Base-by-base conservation (phyloP, 345 rosid genomes). In the Heritiera littoralis region DNA sequence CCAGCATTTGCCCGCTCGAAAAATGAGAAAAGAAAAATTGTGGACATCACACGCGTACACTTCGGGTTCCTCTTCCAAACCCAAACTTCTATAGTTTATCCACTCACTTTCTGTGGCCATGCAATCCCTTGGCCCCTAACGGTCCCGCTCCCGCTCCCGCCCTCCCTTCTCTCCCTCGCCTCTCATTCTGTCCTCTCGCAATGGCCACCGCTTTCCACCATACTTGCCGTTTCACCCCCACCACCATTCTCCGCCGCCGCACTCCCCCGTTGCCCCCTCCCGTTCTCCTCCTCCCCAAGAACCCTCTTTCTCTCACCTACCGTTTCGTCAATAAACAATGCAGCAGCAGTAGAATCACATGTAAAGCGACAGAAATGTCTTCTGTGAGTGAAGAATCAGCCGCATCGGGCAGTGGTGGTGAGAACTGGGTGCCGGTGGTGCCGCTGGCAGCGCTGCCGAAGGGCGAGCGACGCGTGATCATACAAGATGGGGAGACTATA, bases 401-500 rank as follows among this genome's bases (percentile, higher is more conserved):
- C 41, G 85, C 86, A 20, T 76, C 89, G 11, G 82, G 86, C n/a
- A 67, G 80, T 10, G 87, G 81, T 43, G 81, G 79, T 11, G 81
- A 79, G 52, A 93, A 88, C 72, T 93, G 99, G 99, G 90, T 93
- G 23, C 97, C 97, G 32, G 99, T 95, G 72, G 98, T 95, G 48
- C 97, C 97, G 13, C 66, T 95, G 76, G 67, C 96, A 43, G 97
- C 97, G 72, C 93, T 93, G 48, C 98, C 99, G 4, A 93, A 83
- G 80, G 99, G 98, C 17, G 99, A 95, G 82, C 84, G 98, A 74
- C 82, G 97, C 3, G 96, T 95, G 80, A 94, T 93, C 7, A 88
- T 92, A 41, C 99, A 95, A 78, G 97, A 90, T 41, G 93, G 85
- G 32, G 97, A 92, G 84, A 89, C 91, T 48, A 95, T 93, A 41